A percentile compares a stretch with the other conserved stretches of the same genome.
phyloP scores from a whole-genome alignment of 169 alveolate species.

The Plasmodium cynomolgi region DNA sequence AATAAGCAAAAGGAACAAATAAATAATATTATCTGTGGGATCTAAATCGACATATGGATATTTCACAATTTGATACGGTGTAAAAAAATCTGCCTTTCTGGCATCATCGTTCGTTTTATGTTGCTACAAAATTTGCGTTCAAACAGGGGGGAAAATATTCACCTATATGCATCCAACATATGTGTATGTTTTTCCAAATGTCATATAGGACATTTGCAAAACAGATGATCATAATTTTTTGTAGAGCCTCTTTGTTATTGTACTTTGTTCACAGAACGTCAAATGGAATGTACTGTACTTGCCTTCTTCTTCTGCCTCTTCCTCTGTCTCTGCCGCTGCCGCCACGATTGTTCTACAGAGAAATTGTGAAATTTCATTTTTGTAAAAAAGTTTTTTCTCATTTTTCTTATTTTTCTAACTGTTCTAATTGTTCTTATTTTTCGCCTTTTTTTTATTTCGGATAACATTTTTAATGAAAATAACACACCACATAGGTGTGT shows the following conservation, averaged over 20 bases:
- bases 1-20: background rate
- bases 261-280: background rate
- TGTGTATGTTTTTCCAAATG: background rate
- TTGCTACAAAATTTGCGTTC: background rate
- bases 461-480: background rate
- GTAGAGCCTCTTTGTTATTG: background rate
- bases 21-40: background rate
- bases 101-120: background rate
- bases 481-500: background rate
- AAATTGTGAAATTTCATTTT: background rate
- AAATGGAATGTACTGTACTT: background rate
- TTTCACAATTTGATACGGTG: background rate
- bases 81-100: background rate
- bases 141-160: background rate
- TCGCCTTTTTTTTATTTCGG: background rate
- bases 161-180: background rate
- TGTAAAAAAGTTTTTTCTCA: background rate
- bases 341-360: background rate
- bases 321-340: background rate
- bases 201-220: background rate
- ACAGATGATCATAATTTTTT: background rate
- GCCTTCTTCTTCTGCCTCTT: background rate
- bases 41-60: background rate
- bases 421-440: background rate
- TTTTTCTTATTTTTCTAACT: no score